Base-by-base conservation (phyloP, 1,284 basidiomycete species). In the Cerioporus squamosus region DNA sequence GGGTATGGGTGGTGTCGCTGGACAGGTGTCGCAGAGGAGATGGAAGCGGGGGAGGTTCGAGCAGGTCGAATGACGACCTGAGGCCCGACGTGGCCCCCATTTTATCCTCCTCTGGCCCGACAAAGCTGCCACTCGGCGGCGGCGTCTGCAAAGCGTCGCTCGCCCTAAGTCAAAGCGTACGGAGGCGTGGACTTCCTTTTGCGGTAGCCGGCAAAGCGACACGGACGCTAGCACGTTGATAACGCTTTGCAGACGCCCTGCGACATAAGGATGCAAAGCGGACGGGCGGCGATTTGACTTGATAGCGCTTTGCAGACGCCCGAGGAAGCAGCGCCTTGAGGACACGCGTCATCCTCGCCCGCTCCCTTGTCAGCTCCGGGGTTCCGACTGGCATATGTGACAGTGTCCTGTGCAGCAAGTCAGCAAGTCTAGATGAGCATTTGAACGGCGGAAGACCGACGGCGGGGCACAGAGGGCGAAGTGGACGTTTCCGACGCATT, bases 91-190 rank as follows among this genome's bases (percentile, higher is more conserved):
- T 26, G 23, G 23, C 18, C n/a, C 8, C 17, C 48, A 50, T 50
- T 50, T 40, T 50, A 50, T 8, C 12, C 26, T 22, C 31, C 20
- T 38, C 31, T 50, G 38, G 38, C 3, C 38, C 23, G 23, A 50
- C 36, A 36, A 42, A 29, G 12, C 10, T 20, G 10, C 33, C 15
- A 12, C 46, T 38, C 12, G 33, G 6, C 33, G 33, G n/a, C 20
- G 17, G 46, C 46, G 46, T 48, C 46, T 50, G 48, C 48, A 40
- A 50, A 50, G 48, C 48, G 48, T 42, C 48, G 10, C 18, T 12
- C 8, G 48, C 38, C 2, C 24, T 26, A 42, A n/a, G 9, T 7
- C 17, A 20, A 18, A 50, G 48, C 23, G 38, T 29, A 15, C 48
- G 36, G 23, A 39, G 47, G 33, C 47, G 47, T 49, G 20, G 6